Evolutionary conservation across 2,329 filamentous ascomycete species (phyloP).

Genomic region (Trichophyton rubrum): DNA sequence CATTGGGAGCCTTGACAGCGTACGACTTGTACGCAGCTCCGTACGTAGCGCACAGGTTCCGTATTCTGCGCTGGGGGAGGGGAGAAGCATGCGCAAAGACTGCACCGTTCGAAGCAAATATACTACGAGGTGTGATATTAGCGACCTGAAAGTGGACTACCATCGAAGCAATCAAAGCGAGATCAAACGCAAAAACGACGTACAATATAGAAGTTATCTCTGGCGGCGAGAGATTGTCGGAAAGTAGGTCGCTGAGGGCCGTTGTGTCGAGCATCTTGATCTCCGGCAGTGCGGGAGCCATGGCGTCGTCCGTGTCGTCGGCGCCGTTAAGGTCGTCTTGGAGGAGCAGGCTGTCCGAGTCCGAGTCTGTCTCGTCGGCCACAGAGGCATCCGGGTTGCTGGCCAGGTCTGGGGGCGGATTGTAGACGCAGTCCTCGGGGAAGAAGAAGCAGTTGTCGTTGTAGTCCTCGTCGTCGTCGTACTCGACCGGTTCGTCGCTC

Average conservation of each 20-base stretch:
- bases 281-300: slow-evolving; percentile 31
- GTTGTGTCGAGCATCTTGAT: slow-evolving; percentile 34
- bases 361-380: slow-evolving; percentile 19
- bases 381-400: slow-evolving; percentile 2
- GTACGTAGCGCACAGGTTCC: slow-evolving; percentile 32
- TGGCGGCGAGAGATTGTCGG: slow-evolving; percentile 32
- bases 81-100: slow-evolving; percentile 33
- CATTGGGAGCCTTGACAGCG: slow-evolving; percentile 28
- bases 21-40: slow-evolving; percentile 34
- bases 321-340: slow-evolving; percentile 7
- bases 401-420: slow-evolving; percentile 18
- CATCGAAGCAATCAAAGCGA: neutral
- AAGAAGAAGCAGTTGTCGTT: slow-evolving; percentile 34
- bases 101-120: slow-evolving; percentile 33
- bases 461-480: slow-evolving; percentile 33
- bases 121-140: slow-evolving; percentile 16
- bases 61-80: slow-evolving; percentile 29
- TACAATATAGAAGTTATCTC: slow-evolving; percentile 35
- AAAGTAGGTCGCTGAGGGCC: slow-evolving; percentile 29
- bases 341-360: slow-evolving; percentile 17
- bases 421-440: slow-evolving; percentile 32
- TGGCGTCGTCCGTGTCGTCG: slow-evolving; percentile 16
- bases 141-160: neutral
- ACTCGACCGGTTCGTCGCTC: slow-evolving; percentile 31
- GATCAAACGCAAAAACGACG: neutral